phyloP scores from a whole-genome alignment of 148 eudicot species.

The Nyssa sinensis region DNA sequence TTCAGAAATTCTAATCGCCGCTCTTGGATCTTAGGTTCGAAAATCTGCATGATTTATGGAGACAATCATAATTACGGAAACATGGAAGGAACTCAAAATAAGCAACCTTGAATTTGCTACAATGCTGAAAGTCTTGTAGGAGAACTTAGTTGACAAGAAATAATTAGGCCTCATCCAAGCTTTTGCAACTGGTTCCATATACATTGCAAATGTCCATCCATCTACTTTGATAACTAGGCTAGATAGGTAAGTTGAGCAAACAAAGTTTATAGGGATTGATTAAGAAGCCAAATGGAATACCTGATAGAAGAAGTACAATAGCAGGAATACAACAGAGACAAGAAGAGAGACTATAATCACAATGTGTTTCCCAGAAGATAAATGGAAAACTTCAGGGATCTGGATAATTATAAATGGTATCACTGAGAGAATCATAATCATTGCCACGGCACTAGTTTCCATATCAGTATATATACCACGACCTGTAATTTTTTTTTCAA shows the following conservation, averaged over 20 bases:
- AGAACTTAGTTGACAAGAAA: background rate
- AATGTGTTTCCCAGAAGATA: slow-evolving; percentile 7
- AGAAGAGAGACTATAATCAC: slow-evolving; percentile 22
- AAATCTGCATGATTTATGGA: slow-evolving; percentile 17
- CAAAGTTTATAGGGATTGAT: too few species aligned
- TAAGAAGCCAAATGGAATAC: slow-evolving; percentile 20
- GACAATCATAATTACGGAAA: too few species aligned
- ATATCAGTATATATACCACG: slow-evolving; percentile 25
- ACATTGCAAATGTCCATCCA: too few species aligned
- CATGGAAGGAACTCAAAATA: too few species aligned
- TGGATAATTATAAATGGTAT: slow-evolving; percentile 34
- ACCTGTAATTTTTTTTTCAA: slow-evolving; percentile 20
- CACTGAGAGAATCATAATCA: slow-evolving; percentile 38
- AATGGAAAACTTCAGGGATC: slow-evolving; percentile 19
- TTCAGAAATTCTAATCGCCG: slow-evolving; percentile 31
- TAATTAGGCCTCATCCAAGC: background rate
- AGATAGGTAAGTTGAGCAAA: too few species aligned
- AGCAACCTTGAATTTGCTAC: too few species aligned
- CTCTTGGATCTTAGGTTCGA: slow-evolving; percentile 38
- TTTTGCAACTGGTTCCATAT: too few species aligned
- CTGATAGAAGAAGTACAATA: slow-evolving; percentile 43
- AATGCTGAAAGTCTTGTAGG: background rate
- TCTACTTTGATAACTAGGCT: too few species aligned
- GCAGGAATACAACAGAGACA: slow-evolving; percentile 27
- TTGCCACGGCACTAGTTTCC: slow-evolving; percentile 31